These are phyloP conservation scores for Exophiala dermatitidis DNA, from an alignment of 2,329 filamentous ascomycete genomes.

Conservation along the genomic window DNA sequence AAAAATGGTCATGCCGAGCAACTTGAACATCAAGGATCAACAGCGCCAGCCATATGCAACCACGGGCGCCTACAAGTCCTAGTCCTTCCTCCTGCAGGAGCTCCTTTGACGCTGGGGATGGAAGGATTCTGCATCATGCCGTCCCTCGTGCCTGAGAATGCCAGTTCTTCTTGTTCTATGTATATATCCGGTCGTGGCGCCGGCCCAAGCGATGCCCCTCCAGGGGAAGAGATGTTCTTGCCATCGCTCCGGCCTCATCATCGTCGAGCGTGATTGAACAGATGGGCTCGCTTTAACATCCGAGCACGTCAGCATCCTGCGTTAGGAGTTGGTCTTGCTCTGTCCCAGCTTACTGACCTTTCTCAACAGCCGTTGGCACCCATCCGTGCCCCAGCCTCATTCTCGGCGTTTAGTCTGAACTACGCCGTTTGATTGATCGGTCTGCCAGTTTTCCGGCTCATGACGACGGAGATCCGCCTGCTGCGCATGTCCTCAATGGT, in stretches of 20 bases:
- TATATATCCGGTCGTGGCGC: too few relatives aligned
- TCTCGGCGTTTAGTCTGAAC: not conserved
- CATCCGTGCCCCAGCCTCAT: not conserved
- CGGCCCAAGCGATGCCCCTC: too few relatives aligned
- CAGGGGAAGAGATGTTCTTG: too few relatives aligned
- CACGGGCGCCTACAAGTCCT: constrained; percentile 4
- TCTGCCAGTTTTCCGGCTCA: constrained; percentile 3
- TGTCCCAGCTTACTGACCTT: not conserved
- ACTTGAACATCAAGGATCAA: not conserved
- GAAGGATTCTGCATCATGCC: not conserved
- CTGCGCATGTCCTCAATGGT: constrained; percentile 17
- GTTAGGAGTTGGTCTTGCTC: too few relatives aligned
- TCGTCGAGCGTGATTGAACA: too few relatives aligned
- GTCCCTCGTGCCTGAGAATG: too few relatives aligned
- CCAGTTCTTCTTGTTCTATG: too few relatives aligned
- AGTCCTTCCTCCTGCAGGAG: constrained; percentile 1
- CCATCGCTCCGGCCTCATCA: too few relatives aligned
- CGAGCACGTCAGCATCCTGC: too few relatives aligned
- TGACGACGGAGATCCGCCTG: constrained; percentile 9
- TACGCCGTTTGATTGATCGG: too few relatives aligned
- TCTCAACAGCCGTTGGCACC: not conserved
- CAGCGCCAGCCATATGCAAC: not conserved
- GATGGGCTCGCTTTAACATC: too few relatives aligned
- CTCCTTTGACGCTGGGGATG: not conserved
- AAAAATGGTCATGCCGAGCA: too few relatives aligned